Evolutionary conservation across 345 rosid genomes (phyloP), one percentile per base, ranked within the genome.

Genomic region (Mallotus nudiflorus): DNA sequence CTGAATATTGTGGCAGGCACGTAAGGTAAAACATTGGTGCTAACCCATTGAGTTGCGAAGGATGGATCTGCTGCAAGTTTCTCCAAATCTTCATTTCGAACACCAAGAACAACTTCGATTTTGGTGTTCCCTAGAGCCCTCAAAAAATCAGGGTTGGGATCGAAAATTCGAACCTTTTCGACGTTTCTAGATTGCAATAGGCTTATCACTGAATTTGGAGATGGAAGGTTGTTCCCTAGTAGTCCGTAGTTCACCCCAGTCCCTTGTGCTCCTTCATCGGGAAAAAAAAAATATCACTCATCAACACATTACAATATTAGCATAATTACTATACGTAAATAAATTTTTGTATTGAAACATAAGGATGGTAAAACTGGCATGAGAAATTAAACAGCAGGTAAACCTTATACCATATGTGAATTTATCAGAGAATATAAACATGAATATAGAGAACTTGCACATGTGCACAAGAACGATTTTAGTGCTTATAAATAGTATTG

Each of bases 161-260:
- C 64, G 5, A 35, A 59, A 28, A 59, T 59, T 33, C 64, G 45
- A 35, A 59, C 39, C 4, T 59, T 42, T 35, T 35, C 14, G 27
- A 59, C 16, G 42, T 59, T 59, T 35, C 25, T 35, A 4, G 44
- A 37, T 20, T 59, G 19, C 64, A 59, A 20, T 19, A 59, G 46
- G 46, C 2, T 20, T 35, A 59, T 59, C 27, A 59, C 64, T 59
- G 37, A 22, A 59, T 19, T 2, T n/a, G 64, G 64, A n/a, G 15
- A 10, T 6, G 64, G 64, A 39, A 59, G 27, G 3, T 59, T 59
- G 42, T 59, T 24, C 42, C 46, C 64, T 20, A 59, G 25, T 18
- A 59, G 4, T 59, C 64, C 64, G 19, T 59, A 59, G 24, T 59
- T 59, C 24, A 59, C 64, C 39, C 64, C 64, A 6, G 35, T 59